Evolutionary conservation across 306 rosid species (phyloP).

Genomic region (Argentina anserina): DNA sequence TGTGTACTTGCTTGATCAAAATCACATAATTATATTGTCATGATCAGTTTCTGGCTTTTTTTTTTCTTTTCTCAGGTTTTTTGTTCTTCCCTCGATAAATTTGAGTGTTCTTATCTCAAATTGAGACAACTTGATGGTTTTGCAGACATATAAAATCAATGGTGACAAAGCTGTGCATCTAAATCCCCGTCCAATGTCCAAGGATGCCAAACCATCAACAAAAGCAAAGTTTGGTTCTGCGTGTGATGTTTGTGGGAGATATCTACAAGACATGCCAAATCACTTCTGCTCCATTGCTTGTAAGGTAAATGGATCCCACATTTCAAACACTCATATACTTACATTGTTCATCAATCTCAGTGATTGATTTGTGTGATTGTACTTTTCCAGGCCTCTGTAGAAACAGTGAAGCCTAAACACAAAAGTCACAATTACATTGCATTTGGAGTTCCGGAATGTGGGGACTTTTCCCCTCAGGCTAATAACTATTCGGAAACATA

Average conservation of each 20-base stretch:
- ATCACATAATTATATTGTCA: background rate
- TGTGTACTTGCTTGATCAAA: background rate
- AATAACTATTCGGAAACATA: conserved; percentile 50
- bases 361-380: background rate
- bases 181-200: conserved; percentile 71
- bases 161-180: conserved; percentile 88
- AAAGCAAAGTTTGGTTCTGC: conserved; percentile 66
- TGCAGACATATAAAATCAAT: conserved; percentile 83
- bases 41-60: background rate
- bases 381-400: conserved; percentile 28
- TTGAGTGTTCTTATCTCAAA: conserved; percentile 4
- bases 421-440: conserved; percentile 25
- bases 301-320: conserved; percentile 49
- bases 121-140: conserved; percentile 18
- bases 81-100: background rate
- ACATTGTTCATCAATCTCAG: background rate
- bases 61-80: background rate
- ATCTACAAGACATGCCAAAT: conserved; percentile 75
- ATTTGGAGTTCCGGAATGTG: conserved; percentile 34
- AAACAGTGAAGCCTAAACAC: conserved; percentile 38
- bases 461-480: conserved; percentile 38
- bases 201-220: conserved; percentile 51
- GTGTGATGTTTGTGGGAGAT: conserved; percentile 85
- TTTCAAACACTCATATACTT: background rate
- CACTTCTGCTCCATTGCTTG: conserved; percentile 88